Conservation (phyloP, 495 filamentous ascomycete genomes). For the Penicillium manginii region DNA sequence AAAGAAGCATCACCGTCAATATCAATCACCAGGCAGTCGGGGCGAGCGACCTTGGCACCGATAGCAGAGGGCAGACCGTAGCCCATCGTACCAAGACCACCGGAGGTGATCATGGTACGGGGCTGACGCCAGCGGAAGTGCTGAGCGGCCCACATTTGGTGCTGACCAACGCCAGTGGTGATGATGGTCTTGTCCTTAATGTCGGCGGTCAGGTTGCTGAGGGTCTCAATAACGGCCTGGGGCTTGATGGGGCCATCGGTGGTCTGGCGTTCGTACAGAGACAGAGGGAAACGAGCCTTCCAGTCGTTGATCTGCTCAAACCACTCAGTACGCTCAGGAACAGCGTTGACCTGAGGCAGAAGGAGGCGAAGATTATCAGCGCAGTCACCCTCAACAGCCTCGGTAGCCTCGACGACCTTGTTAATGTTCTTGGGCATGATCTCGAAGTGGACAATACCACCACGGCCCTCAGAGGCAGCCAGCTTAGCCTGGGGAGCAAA, state of each 20-base stretch:
- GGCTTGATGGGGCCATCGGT: slow-evolving; percentile 81
- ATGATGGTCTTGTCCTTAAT: slow-evolving; percentile 84
- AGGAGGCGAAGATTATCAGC: slow-evolving; percentile 70
- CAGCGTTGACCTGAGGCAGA: slow-evolving; percentile 66
- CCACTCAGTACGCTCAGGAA: slow-evolving; percentile 75
- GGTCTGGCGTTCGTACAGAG: slow-evolving; percentile 70
- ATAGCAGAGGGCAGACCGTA: slow-evolving; percentile 91
- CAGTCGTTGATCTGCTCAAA: slow-evolving; percentile 85
- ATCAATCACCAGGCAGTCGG: slow-evolving; percentile 86
- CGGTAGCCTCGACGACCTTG: slow-evolving; percentile 66
- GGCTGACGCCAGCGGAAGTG: slow-evolving; percentile 92
- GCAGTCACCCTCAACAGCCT: slow-evolving; percentile 65
- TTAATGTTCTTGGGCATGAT: slow-evolving; percentile 69
- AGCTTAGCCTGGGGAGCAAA: slow-evolving; percentile 62
- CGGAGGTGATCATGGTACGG: slow-evolving; percentile 88
- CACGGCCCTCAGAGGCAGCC: slow-evolving; percentile 59
- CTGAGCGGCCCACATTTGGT: slow-evolving; percentile 98
- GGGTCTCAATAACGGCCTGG: slow-evolving; percentile 82
- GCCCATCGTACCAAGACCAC: slow-evolving; percentile 94
- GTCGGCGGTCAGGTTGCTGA: slow-evolving; percentile 72
- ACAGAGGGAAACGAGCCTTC: slow-evolving; percentile 84
- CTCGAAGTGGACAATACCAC: slow-evolving; percentile 68
- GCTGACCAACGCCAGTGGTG: slow-evolving; percentile 90
- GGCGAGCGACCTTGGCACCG: slow-evolving; percentile 88
- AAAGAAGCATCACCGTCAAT: slow-evolving; percentile 96